Evolutionary conservation across 768 basidiomycete species (phyloP).

Genomic region (Leccinum ochraceum): DNA sequence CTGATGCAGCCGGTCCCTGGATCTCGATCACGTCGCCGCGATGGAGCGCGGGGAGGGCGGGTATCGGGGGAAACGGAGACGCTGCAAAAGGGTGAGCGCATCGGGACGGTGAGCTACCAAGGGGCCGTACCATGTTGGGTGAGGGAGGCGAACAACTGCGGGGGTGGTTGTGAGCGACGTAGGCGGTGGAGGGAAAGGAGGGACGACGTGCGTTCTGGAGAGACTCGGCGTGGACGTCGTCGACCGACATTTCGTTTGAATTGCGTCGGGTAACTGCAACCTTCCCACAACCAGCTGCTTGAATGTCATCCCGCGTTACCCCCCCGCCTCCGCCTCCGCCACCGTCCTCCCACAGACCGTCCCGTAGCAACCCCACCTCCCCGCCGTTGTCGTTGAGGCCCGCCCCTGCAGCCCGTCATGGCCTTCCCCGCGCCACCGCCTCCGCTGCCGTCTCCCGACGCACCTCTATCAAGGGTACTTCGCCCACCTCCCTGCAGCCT

Average conservation of each 20-base stretch:
- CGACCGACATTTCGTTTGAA: slow-evolving; percentile 3
- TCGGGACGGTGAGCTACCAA: not conserved
- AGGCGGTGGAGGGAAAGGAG: not conserved
- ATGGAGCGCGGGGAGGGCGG: slow-evolving; percentile 33
- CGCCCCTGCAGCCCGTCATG: slow-evolving; percentile 53
- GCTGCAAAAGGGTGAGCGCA: slow-evolving; percentile 36
- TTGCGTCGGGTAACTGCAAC: slow-evolving; percentile 6
- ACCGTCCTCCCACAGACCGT: slow-evolving; percentile 43
- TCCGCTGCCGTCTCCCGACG: slow-evolving; percentile 50
- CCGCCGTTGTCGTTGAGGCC: slow-evolving; percentile 46
- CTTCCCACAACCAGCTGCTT: not conserved
- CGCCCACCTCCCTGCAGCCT: slow-evolving; percentile 38
- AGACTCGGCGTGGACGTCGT: slow-evolving; percentile 31
- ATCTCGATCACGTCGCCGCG: slow-evolving; percentile 73
- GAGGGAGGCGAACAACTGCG: slow-evolving; percentile 46
- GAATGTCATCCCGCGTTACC: slow-evolving; percentile 43
- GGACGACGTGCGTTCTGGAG: slow-evolving; percentile 36
- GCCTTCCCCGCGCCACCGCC: slow-evolving; percentile 52
- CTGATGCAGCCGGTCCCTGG: slow-evolving; percentile 74
- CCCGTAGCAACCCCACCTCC: slow-evolving; percentile 41
- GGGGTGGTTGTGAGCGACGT: slow-evolving; percentile 10
- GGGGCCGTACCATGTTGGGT: slow-evolving; percentile 38
- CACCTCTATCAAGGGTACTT: slow-evolving; percentile 45
- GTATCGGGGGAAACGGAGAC: slow-evolving; percentile 22
- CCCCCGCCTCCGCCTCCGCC: slow-evolving; percentile 28